Percentiles rank a stretch among this genome's conserved stretches.
phyloP scores from a whole-genome alignment of 495 filamentous ascomycete genomes.

The Aspergillus saccharolyticus region DNA sequence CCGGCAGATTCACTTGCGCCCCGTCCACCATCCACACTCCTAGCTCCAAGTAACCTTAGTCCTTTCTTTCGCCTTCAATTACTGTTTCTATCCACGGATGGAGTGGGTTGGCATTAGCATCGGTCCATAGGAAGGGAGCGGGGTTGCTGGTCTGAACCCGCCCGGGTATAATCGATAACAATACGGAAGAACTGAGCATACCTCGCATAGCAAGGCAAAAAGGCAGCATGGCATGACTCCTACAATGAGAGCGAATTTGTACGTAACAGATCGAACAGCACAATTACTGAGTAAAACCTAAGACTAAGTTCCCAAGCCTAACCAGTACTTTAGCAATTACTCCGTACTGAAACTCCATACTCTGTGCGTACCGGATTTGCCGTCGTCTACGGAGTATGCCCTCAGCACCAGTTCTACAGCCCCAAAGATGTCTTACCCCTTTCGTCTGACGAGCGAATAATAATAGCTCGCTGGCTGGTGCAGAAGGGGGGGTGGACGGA shows the following conservation, averaged over 20 bases:
- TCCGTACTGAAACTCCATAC: not conserved
- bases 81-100: not conserved
- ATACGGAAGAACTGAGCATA: not conserved
- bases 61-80: not conserved
- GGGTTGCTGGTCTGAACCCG: not conserved
- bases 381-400: not conserved
- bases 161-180: not conserved
- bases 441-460: constrained; percentile 6
- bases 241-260: constrained; percentile 8
- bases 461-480: constrained; percentile 18
- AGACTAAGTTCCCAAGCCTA: constrained; percentile 5
- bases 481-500: constrained; percentile 4
- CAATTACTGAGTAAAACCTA: too few species aligned
- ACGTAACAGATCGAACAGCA: too few species aligned
- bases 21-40: not conserved
- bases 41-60: not conserved
- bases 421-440: constrained; percentile 22
- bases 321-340: constrained; percentile 1
- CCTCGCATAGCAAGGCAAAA: not conserved
- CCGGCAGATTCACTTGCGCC: not conserved
- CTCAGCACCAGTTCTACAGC: constrained; percentile 7
- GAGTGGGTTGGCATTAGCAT: constrained; percentile 3
- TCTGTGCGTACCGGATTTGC: constrained; percentile 5
- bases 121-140: not conserved
- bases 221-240: not conserved